Base-by-base conservation (phyloP, 2,329 filamentous ascomycete genomes). In the Pezicula radicicola region DNA sequence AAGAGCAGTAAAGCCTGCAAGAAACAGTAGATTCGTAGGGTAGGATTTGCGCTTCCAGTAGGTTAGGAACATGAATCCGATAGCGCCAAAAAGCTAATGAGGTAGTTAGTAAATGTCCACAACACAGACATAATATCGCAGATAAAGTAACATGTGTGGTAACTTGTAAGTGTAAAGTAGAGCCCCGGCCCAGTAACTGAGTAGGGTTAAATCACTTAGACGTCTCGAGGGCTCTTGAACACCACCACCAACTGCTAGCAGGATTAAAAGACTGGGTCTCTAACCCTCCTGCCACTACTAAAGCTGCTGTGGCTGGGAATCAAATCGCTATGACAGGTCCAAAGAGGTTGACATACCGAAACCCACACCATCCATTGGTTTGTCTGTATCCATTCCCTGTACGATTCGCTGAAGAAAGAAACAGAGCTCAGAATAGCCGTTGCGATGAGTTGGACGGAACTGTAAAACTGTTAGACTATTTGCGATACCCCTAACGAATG, bases 21-120 rank as follows among this genome's bases (percentile, higher is more conserved):
- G 85, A 81, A 99, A 97, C 53, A 96, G 75, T 3, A 99, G 83
- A 72, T 99, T 99, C 55, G 88, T 91, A 1, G 94, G 94, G 72
- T 97, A 96, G 21, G 88, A 92, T 73, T 94, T 93, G 74, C 91
- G 88, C 75, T 96, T 96, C 91, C 91, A 96, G 78, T 85, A 96
- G 35, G 92, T 96, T 54, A 94, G 78, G 62, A 89, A 76, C 82
- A 96, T 87, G 75, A 95, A 91, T 57, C 78, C 85, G 66, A 96
- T 86, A 52, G 91, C 83, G 58, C 89, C 89, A 69, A 96, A 81
- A 62, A 96, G 80, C 74, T 85, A 50, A 37, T 21, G 44, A 60
- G 59, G 64, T 33, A 60, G 45, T 49, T 40, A 46, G 49, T 5
- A 49, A 30, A 33, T 13, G 10, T 33, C 12, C 9, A 13, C 12